These are phyloP conservation scores for Pseudofabraea citricarpa DNA, from an alignment of 2,329 filamentous ascomycete genomes.

Conservation along the genomic window DNA sequence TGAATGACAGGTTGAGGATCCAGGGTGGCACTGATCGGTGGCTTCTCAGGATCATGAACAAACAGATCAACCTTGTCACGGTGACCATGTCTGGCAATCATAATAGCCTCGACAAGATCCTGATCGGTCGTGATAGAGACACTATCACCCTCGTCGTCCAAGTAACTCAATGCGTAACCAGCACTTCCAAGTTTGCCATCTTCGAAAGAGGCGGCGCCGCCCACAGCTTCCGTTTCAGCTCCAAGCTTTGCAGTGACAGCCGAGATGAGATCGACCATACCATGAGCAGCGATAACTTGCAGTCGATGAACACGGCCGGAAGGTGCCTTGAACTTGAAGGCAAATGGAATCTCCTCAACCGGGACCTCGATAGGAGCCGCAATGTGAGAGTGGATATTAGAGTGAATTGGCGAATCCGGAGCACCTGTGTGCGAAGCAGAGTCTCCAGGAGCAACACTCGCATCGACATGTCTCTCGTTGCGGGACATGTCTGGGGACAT, in stretches of 20 bases:
- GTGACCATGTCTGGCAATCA: constrained; percentile 69
- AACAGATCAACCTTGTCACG: constrained; percentile 96
- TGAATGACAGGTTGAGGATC: constrained; percentile 51
- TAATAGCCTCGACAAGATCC: constrained; percentile 85
- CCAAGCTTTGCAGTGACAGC: constrained; percentile 83
- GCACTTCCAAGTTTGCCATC: constrained; percentile 71
- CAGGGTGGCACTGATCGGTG: constrained; percentile 67
- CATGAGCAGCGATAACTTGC: constrained; percentile 76
- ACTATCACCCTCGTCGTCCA: constrained; percentile 94
- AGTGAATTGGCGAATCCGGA: constrained; percentile 68
- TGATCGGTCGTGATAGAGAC: constrained; percentile 96
- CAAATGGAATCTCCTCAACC: constrained; percentile 73
- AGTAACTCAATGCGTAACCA: constrained; percentile 89
- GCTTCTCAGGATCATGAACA: constrained; percentile 87
- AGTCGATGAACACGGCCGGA: constrained; percentile 90
- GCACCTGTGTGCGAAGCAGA: constrained; percentile 89
- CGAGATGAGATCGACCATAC: constrained; percentile 72
- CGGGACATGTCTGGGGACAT: constrained; percentile 75
- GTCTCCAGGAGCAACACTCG: constrained; percentile 88
- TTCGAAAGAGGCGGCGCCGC: constrained; percentile 72
- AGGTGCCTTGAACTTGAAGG: constrained; percentile 99
- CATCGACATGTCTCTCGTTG: constrained; percentile 59
- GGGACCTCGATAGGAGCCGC: constrained; percentile 48
- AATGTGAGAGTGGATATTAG: constrained; percentile 39
- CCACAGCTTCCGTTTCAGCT: constrained; percentile 74